These are phyloP conservation scores for Talaromyces proteolyticus DNA, from an alignment of 495 filamentous ascomycete genomes.

Conservation along the genomic window DNA sequence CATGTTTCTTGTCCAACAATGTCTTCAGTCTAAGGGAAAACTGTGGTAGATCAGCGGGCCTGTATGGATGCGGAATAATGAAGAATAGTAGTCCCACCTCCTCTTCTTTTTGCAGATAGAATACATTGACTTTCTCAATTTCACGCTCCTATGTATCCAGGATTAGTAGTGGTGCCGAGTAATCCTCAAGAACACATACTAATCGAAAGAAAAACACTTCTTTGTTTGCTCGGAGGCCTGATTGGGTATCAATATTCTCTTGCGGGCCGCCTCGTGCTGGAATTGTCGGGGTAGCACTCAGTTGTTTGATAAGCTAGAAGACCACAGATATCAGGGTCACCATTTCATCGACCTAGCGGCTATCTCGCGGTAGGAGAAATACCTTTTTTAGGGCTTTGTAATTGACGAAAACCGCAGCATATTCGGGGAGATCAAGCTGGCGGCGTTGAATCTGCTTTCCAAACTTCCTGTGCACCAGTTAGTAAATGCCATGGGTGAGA, in stretches of 20 bases:
- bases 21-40: constrained; percentile 88
- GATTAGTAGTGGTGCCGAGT: background rate
- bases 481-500: background rate
- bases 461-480: constrained; percentile 73
- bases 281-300: constrained; percentile 83
- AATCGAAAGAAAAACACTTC: constrained; percentile 98
- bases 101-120: constrained; percentile 96
- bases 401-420: constrained; percentile 97
- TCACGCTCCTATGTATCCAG: constrained; percentile 72
- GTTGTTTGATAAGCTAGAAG: constrained; percentile 90
- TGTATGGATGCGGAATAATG: no score
- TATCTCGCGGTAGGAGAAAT: background rate
- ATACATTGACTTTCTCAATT: constrained; percentile 95
- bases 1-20: constrained; percentile 87
- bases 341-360: no score
- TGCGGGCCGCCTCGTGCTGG: constrained; percentile 61
- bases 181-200: constrained; percentile 41
- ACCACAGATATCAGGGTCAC: no score
- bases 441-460: constrained; percentile 98
- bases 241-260: constrained; percentile 66
- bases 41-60: constrained; percentile 38
- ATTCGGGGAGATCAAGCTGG: constrained; percentile 97
- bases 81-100: constrained; percentile 56
- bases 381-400: constrained; percentile 99
- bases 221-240: constrained; percentile 92